These are phyloP conservation scores for Hirsutella thompsonii DNA, from an alignment of 2,329 filamentous ascomycete genomes.

Conservation along the genomic window DNA sequence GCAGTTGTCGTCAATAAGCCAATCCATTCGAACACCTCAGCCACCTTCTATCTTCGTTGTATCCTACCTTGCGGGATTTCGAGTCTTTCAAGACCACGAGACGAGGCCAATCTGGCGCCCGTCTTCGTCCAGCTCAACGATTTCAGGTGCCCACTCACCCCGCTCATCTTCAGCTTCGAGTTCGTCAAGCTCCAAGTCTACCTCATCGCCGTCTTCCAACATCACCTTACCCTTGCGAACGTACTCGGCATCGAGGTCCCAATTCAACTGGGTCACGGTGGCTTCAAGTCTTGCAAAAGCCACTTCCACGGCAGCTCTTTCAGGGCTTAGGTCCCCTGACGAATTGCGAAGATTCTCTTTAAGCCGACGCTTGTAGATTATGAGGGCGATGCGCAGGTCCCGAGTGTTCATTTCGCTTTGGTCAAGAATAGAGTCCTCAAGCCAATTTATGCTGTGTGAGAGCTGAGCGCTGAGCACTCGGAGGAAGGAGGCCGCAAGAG, in stretches of 20 bases:
- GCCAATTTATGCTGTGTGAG: conserved; percentile 33
- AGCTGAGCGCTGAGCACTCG: conserved; percentile 41
- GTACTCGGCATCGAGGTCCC: conserved; percentile 41
- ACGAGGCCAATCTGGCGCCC: conserved; percentile 39
- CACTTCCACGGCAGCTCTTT: conserved; percentile 29
- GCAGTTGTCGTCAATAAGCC: no score
- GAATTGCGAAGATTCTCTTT: conserved; percentile 29
- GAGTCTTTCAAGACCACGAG: conserved; percentile 26
- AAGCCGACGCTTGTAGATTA: conserved; percentile 40
- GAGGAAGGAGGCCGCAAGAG: conserved; percentile 33
- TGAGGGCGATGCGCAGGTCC: conserved; percentile 33
- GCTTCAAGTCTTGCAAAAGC: conserved; percentile 29
- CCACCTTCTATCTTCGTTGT: no score
- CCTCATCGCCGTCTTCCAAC: conserved; percentile 39
- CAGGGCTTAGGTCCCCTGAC: conserved; percentile 18
- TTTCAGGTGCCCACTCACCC: conserved; percentile 38
- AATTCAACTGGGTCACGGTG: conserved; percentile 29
- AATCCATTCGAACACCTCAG: no score
- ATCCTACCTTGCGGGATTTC: neutral
- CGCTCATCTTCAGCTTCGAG: conserved; percentile 40
- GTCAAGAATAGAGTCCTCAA: conserved; percentile 32
- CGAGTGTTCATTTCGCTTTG: conserved; percentile 16
- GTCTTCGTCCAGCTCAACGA: conserved; percentile 38
- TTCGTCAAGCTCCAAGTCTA: conserved; percentile 33
- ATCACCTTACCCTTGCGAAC: conserved; percentile 33